Base-by-base conservation (phyloP, 2,329 filamentous ascomycete species). In the Zymoseptoria pseudotritici region DNA sequence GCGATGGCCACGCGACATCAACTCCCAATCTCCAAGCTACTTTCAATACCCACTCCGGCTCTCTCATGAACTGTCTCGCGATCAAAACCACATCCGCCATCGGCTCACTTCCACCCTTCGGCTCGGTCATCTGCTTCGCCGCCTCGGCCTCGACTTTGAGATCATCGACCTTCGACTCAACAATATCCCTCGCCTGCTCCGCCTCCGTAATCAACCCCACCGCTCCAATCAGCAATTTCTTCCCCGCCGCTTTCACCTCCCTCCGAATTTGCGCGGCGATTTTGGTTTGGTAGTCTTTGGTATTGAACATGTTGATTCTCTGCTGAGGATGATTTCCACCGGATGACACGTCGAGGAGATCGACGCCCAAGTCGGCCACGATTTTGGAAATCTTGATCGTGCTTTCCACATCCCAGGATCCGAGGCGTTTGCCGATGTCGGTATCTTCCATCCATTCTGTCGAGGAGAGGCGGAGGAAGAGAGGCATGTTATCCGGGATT, bases 291-390 rank as follows among this genome's bases (percentile, higher is more conserved):
- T 82, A 83, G 58, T 80, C 78, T n/a, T 72, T 74, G 3, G 67
- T 58, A 11, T 65, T 60, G 64, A 75, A 74, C 50, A 72, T 68
- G 52, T 77, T 70, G 66, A 82, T 76, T 8, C 71, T 77, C 57
- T 74, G 72, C 69, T 83, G 76, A 42, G 78, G 74, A 71, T 85
- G 82, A 70, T 89, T 88, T 46, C 89, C 92, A 36, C 86, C 90
- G 1, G 86, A 87, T 67, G 86, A 90, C 58, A 95, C 84, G 72
- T 97, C 92, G 19, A 96, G 80, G n/a, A 96, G 78, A 72, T 97
- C 92, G 51, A 96, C 82, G 29, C 91, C 92, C 10, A 82, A 78
- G 0, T 81, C 83, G 0, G 89, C 86, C 0, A 96, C 81, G n/a
- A 87, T 78, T 72, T 79, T 72, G 0, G 89, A 85, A 1, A 94